Base-by-base conservation (phyloP, 192 early-diverging fungal genomes). In the Podila minutissima region DNA sequence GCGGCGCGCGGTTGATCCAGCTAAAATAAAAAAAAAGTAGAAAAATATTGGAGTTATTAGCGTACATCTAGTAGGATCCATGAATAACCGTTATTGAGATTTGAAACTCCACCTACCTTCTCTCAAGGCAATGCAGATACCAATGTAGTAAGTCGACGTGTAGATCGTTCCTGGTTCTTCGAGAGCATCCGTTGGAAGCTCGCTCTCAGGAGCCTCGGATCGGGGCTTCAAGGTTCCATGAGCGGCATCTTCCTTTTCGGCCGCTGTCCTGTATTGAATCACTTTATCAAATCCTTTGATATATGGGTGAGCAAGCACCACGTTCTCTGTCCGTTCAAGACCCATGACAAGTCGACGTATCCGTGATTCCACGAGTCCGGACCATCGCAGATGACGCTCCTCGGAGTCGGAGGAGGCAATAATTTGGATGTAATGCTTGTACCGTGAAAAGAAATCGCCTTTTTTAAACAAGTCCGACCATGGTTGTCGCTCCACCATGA, bases 391-490 rank as follows among this genome's bases (percentile, higher is more conserved):
- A 57, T 96, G 94, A 13, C 86, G 78, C 48, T 97, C 96, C 13
- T 88, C 85, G 1, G 92, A 84, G 61, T 90, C 85, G 0, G 95
- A 94, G 2, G 90, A 90, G 0, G 93, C 93, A 74, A 97, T 94
- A 20, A 98, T 87, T 79, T 97, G 95, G 24, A 99, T 82, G 74
- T 99, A 99, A 64, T 93, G 89, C 61, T 88, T 89, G 88, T 99
- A 99, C 12, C 84, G 82, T 51, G 84, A 78, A 85, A 97, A 99
- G 75, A 97, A 98, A 59, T 94, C 91, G 71, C 91, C 84, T 82
- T 96, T 95, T n/a, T 87, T 88, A 88, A 98, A 97, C 35, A 99
- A 83, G 20, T 92, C 91, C 12, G 84, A 74, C 98, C 98, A 99
- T 57, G 85, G 83, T 15, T 83, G 88, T 24, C 89, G 92, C 26